Percentiles rank a stretch among this genome's conserved stretches.
These are phyloP conservation scores for Russula ochroleuca DNA, from an alignment of 768 basidiomycete genomes.

Conservation along the genomic window DNA sequence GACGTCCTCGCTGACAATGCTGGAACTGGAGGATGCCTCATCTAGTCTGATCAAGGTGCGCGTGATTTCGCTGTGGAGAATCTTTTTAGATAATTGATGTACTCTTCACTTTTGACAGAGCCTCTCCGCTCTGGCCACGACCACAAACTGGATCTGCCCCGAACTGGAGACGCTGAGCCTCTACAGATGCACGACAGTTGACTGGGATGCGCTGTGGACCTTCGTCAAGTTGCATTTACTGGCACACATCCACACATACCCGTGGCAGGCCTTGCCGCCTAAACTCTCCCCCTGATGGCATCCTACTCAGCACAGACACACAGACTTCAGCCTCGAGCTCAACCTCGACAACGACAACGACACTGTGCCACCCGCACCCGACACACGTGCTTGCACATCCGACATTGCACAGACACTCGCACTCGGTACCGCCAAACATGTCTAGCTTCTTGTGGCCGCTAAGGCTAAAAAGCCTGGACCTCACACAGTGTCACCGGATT, in stretches of 20 bases:
- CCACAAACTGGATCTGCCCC: conserved; percentile 73
- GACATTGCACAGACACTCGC: too few species aligned
- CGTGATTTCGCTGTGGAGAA: conserved; percentile 12
- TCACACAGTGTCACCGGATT: conserved; percentile 75
- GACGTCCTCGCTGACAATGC: conserved; percentile 55
- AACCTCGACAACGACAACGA: conserved; percentile 35
- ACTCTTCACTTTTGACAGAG: conserved; percentile 43
- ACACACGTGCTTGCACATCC: too few species aligned
- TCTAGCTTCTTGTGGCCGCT: too few species aligned
- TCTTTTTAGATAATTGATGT: too few species aligned
- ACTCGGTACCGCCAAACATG: too few species aligned
- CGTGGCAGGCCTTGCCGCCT: conserved; percentile 27
- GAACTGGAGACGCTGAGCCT: conserved; percentile 59
- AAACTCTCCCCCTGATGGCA: conserved; percentile 27
- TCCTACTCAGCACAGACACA: conserved; percentile 31
- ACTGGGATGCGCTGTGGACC: conserved; percentile 74
- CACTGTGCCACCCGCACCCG: too few species aligned
- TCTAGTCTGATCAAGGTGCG: conserved; percentile 63
- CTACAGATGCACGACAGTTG: conserved; percentile 69
- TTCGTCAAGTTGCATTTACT: conserved; percentile 68
- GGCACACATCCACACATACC: conserved; percentile 37
- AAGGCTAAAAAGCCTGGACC: too few species aligned
- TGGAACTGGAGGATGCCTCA: conserved; percentile 74
- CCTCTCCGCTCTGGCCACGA: conserved; percentile 50
- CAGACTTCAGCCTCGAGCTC: background rate